Conservation (phyloP, 108 stramenopile species). For the Cyclotella choctawhatcheeana region DNA sequence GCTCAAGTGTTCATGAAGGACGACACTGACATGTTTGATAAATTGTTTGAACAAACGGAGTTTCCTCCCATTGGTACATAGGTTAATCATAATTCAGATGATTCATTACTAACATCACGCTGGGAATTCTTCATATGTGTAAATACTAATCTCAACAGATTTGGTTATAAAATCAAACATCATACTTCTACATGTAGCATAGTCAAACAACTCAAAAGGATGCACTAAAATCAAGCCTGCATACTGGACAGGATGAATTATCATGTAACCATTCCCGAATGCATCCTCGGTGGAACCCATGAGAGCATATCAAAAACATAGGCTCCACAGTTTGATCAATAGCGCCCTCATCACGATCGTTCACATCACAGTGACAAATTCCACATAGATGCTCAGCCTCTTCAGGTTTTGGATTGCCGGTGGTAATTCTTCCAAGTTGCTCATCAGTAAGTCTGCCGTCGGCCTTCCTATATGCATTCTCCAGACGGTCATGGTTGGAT, state of each 20-base stretch:
- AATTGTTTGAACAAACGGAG: constrained; percentile 3
- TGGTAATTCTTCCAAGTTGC: constrained; percentile 28
- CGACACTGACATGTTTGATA: constrained; percentile 15
- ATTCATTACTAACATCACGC: no score
- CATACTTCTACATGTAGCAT: no score
- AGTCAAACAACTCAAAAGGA: no score
- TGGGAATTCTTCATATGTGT: no score
- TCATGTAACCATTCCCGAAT: constrained; percentile 48
- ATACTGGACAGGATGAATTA: constrained; percentile 44
- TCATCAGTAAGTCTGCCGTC: constrained; percentile 38
- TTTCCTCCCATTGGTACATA: constrained; percentile 24
- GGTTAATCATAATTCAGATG: no score
- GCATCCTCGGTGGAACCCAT: constrained; percentile 45
- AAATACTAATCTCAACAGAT: no score
- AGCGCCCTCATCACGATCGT: constrained; percentile 17
- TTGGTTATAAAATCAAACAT: no score
- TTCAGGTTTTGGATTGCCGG: constrained; percentile 4
- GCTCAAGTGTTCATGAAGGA: constrained; percentile 22
- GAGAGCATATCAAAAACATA: constrained; percentile 44
- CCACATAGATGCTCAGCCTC: constrained; percentile 32
- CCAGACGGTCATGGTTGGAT: constrained; percentile 31
- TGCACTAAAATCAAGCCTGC: constrained; percentile 40
- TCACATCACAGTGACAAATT: constrained; percentile 45
- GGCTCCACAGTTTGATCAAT: constrained; percentile 7
- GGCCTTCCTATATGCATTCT: constrained; percentile 45